Evolutionary conservation across 2,329 filamentous ascomycete genomes (phyloP), one percentile per base, ranked within the genome.

Genomic region (Neophaeococcomyces mojaviensis): DNA sequence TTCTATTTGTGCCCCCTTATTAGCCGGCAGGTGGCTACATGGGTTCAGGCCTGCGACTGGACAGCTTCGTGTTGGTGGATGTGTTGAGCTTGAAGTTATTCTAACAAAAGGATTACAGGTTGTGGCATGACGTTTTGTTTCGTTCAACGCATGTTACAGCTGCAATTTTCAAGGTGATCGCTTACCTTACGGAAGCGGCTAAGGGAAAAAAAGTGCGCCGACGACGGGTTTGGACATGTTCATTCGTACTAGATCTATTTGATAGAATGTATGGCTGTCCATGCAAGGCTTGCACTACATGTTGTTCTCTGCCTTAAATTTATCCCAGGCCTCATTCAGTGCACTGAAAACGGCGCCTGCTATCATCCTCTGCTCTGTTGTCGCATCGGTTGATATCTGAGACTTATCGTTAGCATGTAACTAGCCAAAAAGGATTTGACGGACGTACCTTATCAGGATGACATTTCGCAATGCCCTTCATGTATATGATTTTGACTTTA

Each of bases 391-490:
- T 3, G 79, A 67, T 42, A 83, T 78, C 79, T 79, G 50, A 15
- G 37, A 10, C 16, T 16, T 16, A 9, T n/a, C 15, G 30, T 37
- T 26, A 44, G 34, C 39, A 30, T 28, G 24, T 31, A n/a, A 32
- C 33, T 31, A 15, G 2, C 18, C 22, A 34, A 13, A 32, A 48
- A 30, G 30, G 8, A 20, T 18, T 15, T n/a, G 16, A 37, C 15
- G 42, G 13, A 49, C 49, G 49, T 74, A 96, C 92, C 84, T 98
- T 98, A 66, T 98, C 92, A 50, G 92, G 92, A 74, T 98, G 92
- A 57, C 92, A 92, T 74, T 96, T 97, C 9, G 84, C 87, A 75
- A 98, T 97, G 4, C 90, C 92, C 77, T 95, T 96, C 92, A 98
- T 97, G 64, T 98, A 98, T 49, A 86, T 75, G 54, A 98, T 84